Conservation (phyloP, 2,329 filamentous ascomycete genomes). For the Diaporthe ilicicola region DNA sequence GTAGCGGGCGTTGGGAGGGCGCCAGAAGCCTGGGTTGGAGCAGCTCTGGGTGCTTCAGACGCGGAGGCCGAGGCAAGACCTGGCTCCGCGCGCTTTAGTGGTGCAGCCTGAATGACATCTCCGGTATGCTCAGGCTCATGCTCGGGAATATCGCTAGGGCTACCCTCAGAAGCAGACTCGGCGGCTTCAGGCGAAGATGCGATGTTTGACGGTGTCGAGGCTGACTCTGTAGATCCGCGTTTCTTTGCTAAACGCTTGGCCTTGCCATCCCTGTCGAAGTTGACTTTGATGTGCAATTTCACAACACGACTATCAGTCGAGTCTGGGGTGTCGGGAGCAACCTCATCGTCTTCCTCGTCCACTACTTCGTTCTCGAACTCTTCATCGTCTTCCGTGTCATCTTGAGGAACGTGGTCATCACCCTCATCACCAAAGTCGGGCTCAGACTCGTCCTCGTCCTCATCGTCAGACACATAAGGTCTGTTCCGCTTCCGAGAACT, state of each 20-base stretch:
- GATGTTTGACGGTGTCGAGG: conserved; percentile 30
- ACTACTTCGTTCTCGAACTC: conserved; percentile 65
- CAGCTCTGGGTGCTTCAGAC: not conserved
- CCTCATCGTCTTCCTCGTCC: conserved; percentile 61
- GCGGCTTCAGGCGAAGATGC: conserved; percentile 15
- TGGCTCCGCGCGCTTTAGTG: conserved; percentile 20
- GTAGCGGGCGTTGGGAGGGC: not conserved
- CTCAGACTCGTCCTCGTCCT: conserved; percentile 75
- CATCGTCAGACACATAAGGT: conserved; percentile 66
- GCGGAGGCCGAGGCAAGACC: not conserved
- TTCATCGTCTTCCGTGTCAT: conserved; percentile 64
- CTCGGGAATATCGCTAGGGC: conserved; percentile 26
- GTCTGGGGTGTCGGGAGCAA: conserved; percentile 41
- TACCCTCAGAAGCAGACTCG: conserved; percentile 24
- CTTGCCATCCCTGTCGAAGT: conserved; percentile 47
- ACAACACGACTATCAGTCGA: conserved; percentile 73
- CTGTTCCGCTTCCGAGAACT: conserved; percentile 49
- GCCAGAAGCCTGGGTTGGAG: not conserved
- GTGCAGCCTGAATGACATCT: conserved; percentile 32
- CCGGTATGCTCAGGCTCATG: conserved; percentile 28
- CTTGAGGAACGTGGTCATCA: conserved; percentile 72
- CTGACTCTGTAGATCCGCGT: conserved; percentile 41
- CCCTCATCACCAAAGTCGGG: conserved; percentile 81
- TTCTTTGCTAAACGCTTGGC: conserved; percentile 42
- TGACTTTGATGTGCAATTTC: conserved; percentile 68